Evolutionary conservation across 345 rosid species (phyloP), one percentile per base, ranked within the genome.

Genomic region (Orychophragmus violaceus): DNA sequence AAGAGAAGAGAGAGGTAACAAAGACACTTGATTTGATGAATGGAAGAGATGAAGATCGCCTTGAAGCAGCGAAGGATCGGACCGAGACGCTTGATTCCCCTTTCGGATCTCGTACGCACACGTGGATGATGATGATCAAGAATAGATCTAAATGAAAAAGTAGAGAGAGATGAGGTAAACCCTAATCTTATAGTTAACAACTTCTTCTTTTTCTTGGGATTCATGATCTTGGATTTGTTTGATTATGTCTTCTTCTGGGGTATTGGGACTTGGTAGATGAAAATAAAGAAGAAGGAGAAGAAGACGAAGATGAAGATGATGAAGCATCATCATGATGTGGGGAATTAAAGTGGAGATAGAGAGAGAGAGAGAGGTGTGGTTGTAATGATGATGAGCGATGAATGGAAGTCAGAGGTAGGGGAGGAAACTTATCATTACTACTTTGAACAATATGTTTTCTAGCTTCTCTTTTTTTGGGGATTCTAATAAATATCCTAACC

Each of bases 31-130:
- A 44, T 44, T 44, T 30, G 35, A 54, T 39, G 52, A 21, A 53
- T 29, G 16, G 52, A 30, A 13, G 12, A 70, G 51, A 50, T 48
- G 42, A 57, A 49, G 60, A 58, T 72, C 46, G 76, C 59, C 59
- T 58, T 22, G 54, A 58, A 59, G 46, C 13, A 66, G 62, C 71
- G 67, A 66, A 66, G 32, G 72, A 66, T 73, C 77, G 77, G 77
- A 73, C 77, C 77, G 77, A 73, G 72, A 73, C 67, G 72, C 77
- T 73, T 73, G 77, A 73, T 73, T 73, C 77, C 77, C 77, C 77
- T 73, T 56, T 36, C 16, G 71, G 76, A 65, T 65, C 76, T 72
- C 69, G 69, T 63, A 70, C 68, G 68, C 68, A 60, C 67, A 69
- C 70, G 76, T 71, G 70, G 52, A 70, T 69, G 46, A 57, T 63